Conservation (phyloP, 2,329 filamentous ascomycete genomes). For the Chaetomium strumarium region DNA sequence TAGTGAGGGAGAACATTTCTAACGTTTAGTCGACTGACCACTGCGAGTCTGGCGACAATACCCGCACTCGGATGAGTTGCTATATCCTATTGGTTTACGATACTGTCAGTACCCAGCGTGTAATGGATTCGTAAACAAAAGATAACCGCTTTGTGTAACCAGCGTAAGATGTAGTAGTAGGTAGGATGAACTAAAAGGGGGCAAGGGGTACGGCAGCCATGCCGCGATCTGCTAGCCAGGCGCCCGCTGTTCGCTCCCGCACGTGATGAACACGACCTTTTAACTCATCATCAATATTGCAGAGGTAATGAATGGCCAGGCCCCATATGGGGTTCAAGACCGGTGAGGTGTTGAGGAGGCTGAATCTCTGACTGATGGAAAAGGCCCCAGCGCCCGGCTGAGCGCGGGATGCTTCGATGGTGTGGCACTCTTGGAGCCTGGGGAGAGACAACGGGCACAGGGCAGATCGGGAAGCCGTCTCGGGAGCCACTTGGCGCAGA, state of each 20-base stretch:
- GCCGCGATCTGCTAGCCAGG: too few species aligned
- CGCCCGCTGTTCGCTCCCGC: not conserved
- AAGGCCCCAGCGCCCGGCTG: constrained; percentile 9
- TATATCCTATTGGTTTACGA: constrained; percentile 39
- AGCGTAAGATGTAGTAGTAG: too few species aligned
- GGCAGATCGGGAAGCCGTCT: constrained; percentile 6
- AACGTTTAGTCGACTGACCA: constrained; percentile 46
- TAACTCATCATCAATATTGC: too few species aligned
- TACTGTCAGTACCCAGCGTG: constrained; percentile 8
- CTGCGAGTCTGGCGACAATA: constrained; percentile 45
- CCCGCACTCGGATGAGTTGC: constrained; percentile 46
- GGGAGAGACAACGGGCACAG: not conserved
- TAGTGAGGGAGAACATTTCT: constrained; percentile 25
- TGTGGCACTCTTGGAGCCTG: not conserved
- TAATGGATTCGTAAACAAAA: not conserved
- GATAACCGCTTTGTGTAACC: too few species aligned
- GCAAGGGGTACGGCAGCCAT: not conserved
- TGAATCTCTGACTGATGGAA: constrained; percentile 20
- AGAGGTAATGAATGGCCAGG: constrained; percentile 14
- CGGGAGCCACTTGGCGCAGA: constrained; percentile 18
- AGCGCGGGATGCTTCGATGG: constrained; percentile 15
- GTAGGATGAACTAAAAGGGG: not conserved
- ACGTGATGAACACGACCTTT: not conserved
- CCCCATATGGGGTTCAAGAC: not conserved
- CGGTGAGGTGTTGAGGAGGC: not conserved